Evolutionary conservation across 2,329 filamentous ascomycete species (phyloP).

Genomic region (Aureobasidium subglaciale): DNA sequence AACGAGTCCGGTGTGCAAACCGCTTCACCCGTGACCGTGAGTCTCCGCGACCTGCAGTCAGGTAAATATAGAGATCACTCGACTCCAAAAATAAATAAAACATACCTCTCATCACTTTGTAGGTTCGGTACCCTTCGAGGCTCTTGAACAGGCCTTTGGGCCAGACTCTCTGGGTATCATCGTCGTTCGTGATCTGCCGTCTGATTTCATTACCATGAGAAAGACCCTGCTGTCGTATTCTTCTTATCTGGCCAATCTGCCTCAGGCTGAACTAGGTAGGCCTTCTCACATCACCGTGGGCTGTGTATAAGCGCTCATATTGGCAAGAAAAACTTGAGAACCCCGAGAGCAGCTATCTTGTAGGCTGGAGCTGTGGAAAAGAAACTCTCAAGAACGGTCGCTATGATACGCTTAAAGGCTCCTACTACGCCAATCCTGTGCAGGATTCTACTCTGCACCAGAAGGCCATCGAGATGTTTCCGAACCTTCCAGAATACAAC

Average conservation of each 20-base stretch:
- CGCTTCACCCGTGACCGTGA: conserved; percentile 37
- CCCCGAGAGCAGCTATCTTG: conserved; percentile 50
- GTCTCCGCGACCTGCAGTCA: conserved; percentile 32
- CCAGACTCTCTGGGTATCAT: conserved; percentile 87
- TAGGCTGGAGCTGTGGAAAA: conserved; percentile 74
- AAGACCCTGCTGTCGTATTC: conserved; percentile 73
- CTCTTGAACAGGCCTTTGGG: conserved; percentile 75
- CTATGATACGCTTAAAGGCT: conserved; percentile 74
- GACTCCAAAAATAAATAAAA: no score
- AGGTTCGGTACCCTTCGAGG: conserved; percentile 62
- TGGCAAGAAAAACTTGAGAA: conserved; percentile 39
- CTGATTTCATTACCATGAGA: conserved; percentile 64
- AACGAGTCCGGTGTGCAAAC: conserved; percentile 14
- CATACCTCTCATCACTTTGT: conserved; percentile 10
- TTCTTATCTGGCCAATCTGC: conserved; percentile 79
- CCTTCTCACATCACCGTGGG: conserved; percentile 10
- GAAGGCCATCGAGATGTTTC: conserved; percentile 46
- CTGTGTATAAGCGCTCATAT: neutral
- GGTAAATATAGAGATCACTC: conserved; percentile 15
- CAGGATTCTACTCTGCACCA: conserved; percentile 56
- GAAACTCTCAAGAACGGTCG: conserved; percentile 72
- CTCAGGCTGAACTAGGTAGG: conserved; percentile 62
- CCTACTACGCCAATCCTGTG: conserved; percentile 67
- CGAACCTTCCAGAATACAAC: conserved; percentile 80
- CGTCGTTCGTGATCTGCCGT: conserved; percentile 78